Evolutionary conservation across 2,329 filamentous ascomycete genomes (phyloP).

Genomic region (Penicillium frequentans): DNA sequence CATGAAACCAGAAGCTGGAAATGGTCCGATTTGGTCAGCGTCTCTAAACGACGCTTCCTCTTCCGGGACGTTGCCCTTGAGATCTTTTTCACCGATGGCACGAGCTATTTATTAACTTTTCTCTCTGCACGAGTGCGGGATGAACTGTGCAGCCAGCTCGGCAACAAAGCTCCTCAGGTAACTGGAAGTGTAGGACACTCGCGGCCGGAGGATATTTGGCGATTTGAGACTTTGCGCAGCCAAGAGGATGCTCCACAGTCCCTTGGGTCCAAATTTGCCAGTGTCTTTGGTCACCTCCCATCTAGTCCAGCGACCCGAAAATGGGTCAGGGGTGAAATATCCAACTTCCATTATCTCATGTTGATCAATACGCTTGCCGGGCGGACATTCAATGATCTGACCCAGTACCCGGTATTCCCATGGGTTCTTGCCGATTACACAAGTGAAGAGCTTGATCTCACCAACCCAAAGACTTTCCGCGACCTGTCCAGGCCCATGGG

Average conservation of each 20-base stretch:
- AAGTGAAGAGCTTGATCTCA: slow-evolving; percentile 85
- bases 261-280: slow-evolving; percentile 86
- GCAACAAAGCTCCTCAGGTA: slow-evolving; percentile 77
- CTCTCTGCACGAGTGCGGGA: slow-evolving; percentile 73
- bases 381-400: slow-evolving; percentile 94
- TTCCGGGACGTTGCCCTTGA: slow-evolving; percentile 97
- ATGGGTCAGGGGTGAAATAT: slow-evolving; percentile 93
- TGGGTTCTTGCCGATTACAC: slow-evolving; percentile 97
- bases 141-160: slow-evolving; percentile 74
- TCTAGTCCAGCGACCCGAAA: slow-evolving; percentile 82
- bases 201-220: slow-evolving; percentile 86
- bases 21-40: slow-evolving; percentile 91
- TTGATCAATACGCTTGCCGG: slow-evolving; percentile 97
- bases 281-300: slow-evolving; percentile 80
- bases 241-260: slow-evolving; percentile 63
- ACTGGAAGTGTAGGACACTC: slow-evolving; percentile 67
- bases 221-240: slow-evolving; percentile 78
- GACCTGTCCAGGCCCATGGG: slow-evolving; percentile 97
- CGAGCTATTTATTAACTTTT: slow-evolving; percentile 88
- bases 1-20: slow-evolving; percentile 89
- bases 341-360: slow-evolving; percentile 99
- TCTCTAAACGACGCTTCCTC: slow-evolving; percentile 91
- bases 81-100: slow-evolving; percentile 93
- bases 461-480: slow-evolving; percentile 79
- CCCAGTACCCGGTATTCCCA: slow-evolving; percentile 96